Conservation (phyloP, 768 basidiomycete species). For the Paxillus involutus region DNA sequence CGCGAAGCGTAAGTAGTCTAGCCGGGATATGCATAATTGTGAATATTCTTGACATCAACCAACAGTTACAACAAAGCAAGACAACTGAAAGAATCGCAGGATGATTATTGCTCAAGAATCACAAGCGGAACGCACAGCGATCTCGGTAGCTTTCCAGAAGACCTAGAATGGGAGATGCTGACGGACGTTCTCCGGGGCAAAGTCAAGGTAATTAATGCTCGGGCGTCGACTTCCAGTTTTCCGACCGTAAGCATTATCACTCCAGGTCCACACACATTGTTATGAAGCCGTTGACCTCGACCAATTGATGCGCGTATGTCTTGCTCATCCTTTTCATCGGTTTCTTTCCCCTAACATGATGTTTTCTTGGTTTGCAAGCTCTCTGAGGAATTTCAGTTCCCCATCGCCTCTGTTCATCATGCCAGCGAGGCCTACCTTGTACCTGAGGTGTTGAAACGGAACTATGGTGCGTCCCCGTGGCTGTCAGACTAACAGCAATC, state of each 20-base stretch:
- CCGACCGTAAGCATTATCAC: background rate
- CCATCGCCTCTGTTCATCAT: conserved; percentile 74
- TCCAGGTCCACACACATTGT: conserved; percentile 30
- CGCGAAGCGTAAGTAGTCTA: conserved; percentile 43
- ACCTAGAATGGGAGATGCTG: conserved; percentile 63
- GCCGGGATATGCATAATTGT: background rate
- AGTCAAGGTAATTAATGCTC: conserved; percentile 60
- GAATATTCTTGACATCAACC: conserved; percentile 5
- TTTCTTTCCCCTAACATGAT: background rate
- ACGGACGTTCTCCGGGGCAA: conserved; percentile 69
- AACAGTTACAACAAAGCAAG: conserved; percentile 61
- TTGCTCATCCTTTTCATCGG: background rate
- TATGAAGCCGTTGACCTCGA: conserved; percentile 61
- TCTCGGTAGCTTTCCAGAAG: conserved; percentile 57
- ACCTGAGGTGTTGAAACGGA: conserved; percentile 69
- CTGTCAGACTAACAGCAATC: background rate
- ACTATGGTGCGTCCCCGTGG: conserved; percentile 34
- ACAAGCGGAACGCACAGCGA: conserved; percentile 46
- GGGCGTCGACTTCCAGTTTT: conserved; percentile 47
- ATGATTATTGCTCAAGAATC: conserved; percentile 60
- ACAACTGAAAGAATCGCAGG: conserved; percentile 66
- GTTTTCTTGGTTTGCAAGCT: conserved; percentile 41
- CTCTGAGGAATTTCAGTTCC: conserved; percentile 83
- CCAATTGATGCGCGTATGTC: conserved; percentile 54
- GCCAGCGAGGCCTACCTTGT: conserved; percentile 86